These are phyloP conservation scores for Silene uniflora DNA, from an alignment of 148 eudicot genomes.

Conservation along the genomic window DNA sequence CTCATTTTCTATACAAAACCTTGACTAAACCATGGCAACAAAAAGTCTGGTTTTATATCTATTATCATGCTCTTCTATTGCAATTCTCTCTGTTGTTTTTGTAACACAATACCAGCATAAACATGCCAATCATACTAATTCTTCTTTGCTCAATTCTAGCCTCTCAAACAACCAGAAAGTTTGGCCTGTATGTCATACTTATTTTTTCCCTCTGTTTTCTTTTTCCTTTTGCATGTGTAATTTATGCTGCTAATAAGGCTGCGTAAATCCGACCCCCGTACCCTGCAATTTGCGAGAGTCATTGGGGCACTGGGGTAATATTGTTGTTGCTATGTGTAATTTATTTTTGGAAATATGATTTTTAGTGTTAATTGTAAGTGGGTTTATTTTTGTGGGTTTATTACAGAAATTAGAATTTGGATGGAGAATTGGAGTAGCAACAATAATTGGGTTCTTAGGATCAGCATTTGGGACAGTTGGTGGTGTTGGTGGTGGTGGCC, in stretches of 20 bases:
- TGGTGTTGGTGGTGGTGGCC: slow-evolving; percentile 97
- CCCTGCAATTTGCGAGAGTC: too few species aligned
- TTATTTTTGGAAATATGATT: background rate
- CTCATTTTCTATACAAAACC: background rate
- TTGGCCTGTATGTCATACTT: slow-evolving; percentile 73
- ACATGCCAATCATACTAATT: background rate
- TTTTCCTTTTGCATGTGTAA: background rate
- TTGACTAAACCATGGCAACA: slow-evolving; percentile 23
- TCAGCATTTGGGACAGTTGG: slow-evolving; percentile 97
- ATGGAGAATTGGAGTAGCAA: slow-evolving; percentile 78
- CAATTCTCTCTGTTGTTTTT: slow-evolving; percentile 46
- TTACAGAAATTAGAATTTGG: slow-evolving; percentile 55
- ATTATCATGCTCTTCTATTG: slow-evolving; percentile 48
- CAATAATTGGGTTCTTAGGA: slow-evolving; percentile 77
- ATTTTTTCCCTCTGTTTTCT: slow-evolving; percentile 8
- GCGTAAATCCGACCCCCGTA: too few species aligned
- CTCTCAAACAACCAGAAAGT: slow-evolving; percentile 20
- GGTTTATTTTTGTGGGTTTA: slow-evolving; percentile 12
- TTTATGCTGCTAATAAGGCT: too few species aligned
- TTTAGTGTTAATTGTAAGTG: slow-evolving; percentile 2
- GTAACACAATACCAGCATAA: slow-evolving; percentile 28
- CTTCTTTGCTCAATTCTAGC: slow-evolving; percentile 21
- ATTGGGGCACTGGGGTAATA: too few species aligned
- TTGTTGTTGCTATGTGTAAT: background rate
- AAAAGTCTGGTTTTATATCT: slow-evolving; percentile 54